Evolutionary conservation across 768 basidiomycete genomes (phyloP).

Genomic region (Paxillus rubicundulus): DNA sequence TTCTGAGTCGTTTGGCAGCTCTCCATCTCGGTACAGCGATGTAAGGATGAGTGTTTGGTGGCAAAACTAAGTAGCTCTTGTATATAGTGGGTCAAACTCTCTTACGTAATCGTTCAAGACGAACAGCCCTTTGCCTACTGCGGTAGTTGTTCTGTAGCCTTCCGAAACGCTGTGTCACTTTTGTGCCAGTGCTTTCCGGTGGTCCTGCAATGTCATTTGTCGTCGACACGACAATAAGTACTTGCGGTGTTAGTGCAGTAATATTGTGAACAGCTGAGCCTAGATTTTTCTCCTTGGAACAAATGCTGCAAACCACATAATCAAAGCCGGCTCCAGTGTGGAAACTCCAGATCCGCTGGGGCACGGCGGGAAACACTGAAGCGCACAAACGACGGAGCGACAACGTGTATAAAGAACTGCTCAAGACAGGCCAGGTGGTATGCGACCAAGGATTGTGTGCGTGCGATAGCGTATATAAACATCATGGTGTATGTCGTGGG

Average conservation of each 20-base stretch:
- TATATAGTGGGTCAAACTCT: not conserved
- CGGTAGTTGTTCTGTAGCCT: no score
- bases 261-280: not conserved
- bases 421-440: no score
- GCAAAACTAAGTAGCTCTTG: slow-evolving; percentile 8
- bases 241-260: slow-evolving; percentile 11
- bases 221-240: not conserved
- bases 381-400: no score
- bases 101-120: slow-evolving; percentile 29
- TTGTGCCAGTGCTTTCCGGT: slow-evolving; percentile 3
- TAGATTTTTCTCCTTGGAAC: slow-evolving; percentile 15
- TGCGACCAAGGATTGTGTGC: no score
- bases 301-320: not conserved
- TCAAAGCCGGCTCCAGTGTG: no score
- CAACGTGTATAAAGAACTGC: no score
- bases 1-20: not conserved
- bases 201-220: slow-evolving; percentile 9
- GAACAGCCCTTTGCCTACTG: no score
- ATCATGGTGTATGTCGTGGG: no score
- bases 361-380: no score
- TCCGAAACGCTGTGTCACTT: slow-evolving; percentile 18
- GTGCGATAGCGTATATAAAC: no score
- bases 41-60: slow-evolving; percentile 2
- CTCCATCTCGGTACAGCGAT: slow-evolving; percentile 1
- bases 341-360: no score